Conservation (phyloP, 2,329 filamentous ascomycete species). For the Fusarium succisae region DNA sequence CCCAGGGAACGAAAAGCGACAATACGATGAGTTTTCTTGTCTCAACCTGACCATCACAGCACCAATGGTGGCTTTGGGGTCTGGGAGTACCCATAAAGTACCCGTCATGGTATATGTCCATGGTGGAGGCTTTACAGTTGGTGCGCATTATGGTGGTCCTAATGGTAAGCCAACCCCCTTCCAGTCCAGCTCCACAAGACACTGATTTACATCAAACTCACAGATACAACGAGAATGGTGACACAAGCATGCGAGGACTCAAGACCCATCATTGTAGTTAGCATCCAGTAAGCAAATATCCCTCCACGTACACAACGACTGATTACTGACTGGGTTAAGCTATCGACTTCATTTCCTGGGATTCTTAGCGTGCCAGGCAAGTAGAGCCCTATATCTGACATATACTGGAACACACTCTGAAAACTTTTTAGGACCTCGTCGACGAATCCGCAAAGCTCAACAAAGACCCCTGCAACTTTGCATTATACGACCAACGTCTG, state of each 20-base stretch:
- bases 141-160: background rate
- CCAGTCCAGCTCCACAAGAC: background rate
- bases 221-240: background rate
- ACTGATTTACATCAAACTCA: background rate
- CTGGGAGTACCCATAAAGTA: background rate
- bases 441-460: background rate
- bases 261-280: background rate
- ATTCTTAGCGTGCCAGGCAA: background rate
- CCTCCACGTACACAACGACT: background rate
- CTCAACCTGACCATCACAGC: background rate
- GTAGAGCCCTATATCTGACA: background rate
- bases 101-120: background rate
- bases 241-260: background rate
- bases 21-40: background rate
- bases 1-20: background rate
- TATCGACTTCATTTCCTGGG: background rate
- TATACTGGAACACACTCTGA: background rate
- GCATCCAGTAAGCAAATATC: background rate
- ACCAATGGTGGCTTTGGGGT: background rate
- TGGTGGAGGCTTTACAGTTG: background rate
- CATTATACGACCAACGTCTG: background rate
- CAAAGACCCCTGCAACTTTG: background rate
- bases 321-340: background rate
- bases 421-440: background rate
- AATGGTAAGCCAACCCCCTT: background rate